A percentile compares a stretch with the other conserved stretches of the same genome.
phyloP scores from a whole-genome alignment of 768 basidiomycete species.

The Tulasnella sp. region DNA sequence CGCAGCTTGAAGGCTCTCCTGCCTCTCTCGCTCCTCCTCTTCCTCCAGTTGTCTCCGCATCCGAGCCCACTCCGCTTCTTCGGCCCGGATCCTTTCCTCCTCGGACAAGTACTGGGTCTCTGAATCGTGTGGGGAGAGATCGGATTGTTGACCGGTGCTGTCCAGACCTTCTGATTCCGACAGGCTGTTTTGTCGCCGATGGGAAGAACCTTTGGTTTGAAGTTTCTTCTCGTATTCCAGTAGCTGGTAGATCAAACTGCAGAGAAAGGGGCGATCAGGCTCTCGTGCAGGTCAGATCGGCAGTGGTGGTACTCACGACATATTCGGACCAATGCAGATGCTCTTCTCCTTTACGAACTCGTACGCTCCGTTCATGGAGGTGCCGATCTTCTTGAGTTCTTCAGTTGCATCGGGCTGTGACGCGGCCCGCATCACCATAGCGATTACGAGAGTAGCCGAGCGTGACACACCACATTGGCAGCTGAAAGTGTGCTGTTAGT shows the following conservation, averaged over 20 bases:
- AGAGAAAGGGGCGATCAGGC: conserved; percentile 17
- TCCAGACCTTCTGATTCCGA: background rate
- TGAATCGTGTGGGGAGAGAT: conserved; percentile 44
- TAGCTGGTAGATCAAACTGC: conserved; percentile 85
- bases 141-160: conserved; percentile 36
- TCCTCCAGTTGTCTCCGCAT: conserved; percentile 56
- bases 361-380: conserved; percentile 75
- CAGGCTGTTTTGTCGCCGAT: conserved; percentile 39
- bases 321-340: conserved; percentile 83
- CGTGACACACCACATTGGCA: conserved; percentile 93
- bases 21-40: conserved; percentile 45
- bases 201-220: conserved; percentile 39
- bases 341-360: conserved; percentile 84
- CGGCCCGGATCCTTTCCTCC: conserved; percentile 26
- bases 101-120: conserved; percentile 7
- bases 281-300: conserved; percentile 24
- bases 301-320: conserved; percentile 60
- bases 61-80: conserved; percentile 77
- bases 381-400: conserved; percentile 52
- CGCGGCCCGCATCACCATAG: conserved; percentile 90
- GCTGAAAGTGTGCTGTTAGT: conserved; percentile 35
- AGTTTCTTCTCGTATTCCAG: conserved; percentile 72
- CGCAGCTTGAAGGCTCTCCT: conserved; percentile 1
- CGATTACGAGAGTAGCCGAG: conserved; percentile 83
- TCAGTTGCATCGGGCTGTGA: conserved; percentile 62